Evolutionary conservation across 2,329 filamentous ascomycete species (phyloP).

Genomic region (Dothidotthia symphoricarpi): DNA sequence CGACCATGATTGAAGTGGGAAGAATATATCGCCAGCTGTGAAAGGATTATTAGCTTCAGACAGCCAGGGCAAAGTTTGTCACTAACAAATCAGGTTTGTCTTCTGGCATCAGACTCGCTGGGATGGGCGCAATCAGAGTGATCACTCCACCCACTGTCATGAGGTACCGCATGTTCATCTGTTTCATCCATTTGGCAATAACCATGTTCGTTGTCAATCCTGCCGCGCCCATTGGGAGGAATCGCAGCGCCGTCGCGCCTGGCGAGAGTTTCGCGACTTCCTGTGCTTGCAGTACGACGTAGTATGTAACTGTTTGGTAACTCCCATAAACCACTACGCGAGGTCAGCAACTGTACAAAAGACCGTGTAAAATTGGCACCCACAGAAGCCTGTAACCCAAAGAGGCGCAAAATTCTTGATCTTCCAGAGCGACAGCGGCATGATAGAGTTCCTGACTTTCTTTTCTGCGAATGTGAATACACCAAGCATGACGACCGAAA

Average conservation of each 20-base stretch:
- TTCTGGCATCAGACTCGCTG: slow-evolving; percentile 5
- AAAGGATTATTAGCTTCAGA: neutral
- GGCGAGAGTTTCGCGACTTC: slow-evolving; percentile 5
- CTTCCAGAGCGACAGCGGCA: slow-evolving; percentile 9
- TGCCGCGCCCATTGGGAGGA: slow-evolving; percentile 7
- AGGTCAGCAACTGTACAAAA: neutral
- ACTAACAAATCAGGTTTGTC: slow-evolving; percentile 6
- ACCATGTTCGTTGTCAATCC: slow-evolving; percentile 8
- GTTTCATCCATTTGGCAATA: slow-evolving; percentile 8
- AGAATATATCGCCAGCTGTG: slow-evolving; percentile 6
- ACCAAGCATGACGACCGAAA: slow-evolving; percentile 4
- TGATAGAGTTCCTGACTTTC: slow-evolving; percentile 7
- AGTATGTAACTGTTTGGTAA: slow-evolving; percentile 6
- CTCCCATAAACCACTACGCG: slow-evolving; percentile 4
- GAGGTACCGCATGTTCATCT: slow-evolving; percentile 6
- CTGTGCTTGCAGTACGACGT: slow-evolving; percentile 6
- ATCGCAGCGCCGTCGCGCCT: slow-evolving; percentile 4
- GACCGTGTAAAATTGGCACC: neutral
- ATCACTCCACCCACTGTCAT: slow-evolving; percentile 5
- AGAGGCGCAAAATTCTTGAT: slow-evolving; percentile 7
- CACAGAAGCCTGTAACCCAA: slow-evolving; percentile 6
- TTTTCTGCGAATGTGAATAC: slow-evolving; percentile 7
- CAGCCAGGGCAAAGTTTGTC: neutral
- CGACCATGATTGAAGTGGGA: slow-evolving; percentile 4
- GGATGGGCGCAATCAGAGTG: slow-evolving; percentile 2